phyloP scores from a whole-genome alignment of 176 grass and related monocot species.

The Dactylis glomerata region DNA sequence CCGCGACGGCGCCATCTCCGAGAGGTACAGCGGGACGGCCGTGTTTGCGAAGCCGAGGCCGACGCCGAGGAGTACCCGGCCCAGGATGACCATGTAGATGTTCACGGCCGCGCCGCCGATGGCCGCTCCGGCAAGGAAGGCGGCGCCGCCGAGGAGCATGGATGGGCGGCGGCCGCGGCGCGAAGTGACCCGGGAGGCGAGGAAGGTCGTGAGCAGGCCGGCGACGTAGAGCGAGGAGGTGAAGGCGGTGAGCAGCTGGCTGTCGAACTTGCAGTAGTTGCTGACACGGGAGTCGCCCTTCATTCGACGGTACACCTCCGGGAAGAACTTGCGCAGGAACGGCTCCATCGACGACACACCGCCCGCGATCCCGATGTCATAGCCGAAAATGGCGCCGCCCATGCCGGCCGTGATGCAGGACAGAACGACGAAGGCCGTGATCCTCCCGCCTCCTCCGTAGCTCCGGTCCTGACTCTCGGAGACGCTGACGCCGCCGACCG shows the following conservation, averaged over 20 bases:
- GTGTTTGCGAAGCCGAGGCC: slow-evolving; percentile 65
- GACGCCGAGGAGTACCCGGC: slow-evolving; percentile 58
- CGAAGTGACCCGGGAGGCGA: slow-evolving; percentile 45
- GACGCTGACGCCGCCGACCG: neutral
- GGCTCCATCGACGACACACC: slow-evolving; percentile 86
- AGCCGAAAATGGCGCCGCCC: slow-evolving; percentile 81
- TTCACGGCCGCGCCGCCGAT: slow-evolving; percentile 46
- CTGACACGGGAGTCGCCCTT: slow-evolving; percentile 44
- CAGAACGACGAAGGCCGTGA: slow-evolving; percentile 63
- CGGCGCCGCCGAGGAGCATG: slow-evolving; percentile 64
- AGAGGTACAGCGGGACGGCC: slow-evolving; percentile 75
- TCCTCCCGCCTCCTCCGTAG: slow-evolving; percentile 9
- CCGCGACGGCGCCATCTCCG: slow-evolving; percentile 65
- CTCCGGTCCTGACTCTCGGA: neutral
- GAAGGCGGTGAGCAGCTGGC: slow-evolving; percentile 79
- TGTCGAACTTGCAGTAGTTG: slow-evolving; percentile 97
- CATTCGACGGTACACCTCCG: slow-evolving; percentile 61
- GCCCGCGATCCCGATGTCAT: slow-evolving; percentile 77
- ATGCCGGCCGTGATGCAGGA: slow-evolving; percentile 79
- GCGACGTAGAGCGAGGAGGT: slow-evolving; percentile 81
- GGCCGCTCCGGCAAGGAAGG: slow-evolving; percentile 43
- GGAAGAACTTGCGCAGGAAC: slow-evolving; percentile 72
- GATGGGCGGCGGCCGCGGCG: slow-evolving; percentile 39
- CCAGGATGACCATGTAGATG: slow-evolving; percentile 64
- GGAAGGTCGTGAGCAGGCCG: slow-evolving; percentile 50